phyloP scores from a whole-genome alignment of 2,329 filamentous ascomycete species.

The Alternaria sp. region DNA sequence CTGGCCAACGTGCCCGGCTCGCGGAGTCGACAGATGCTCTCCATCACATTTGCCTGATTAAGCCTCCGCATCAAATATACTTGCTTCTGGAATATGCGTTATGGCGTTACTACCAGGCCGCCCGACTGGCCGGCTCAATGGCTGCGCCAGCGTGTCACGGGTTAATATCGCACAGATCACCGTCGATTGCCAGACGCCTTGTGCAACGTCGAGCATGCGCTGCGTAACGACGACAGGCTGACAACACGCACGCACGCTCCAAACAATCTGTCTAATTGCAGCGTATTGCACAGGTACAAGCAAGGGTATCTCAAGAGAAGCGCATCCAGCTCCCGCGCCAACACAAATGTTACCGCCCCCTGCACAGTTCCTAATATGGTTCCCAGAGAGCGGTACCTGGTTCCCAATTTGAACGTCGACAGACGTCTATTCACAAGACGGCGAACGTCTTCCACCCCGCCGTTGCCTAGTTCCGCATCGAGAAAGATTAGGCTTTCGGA shows the following conservation, averaged over 20 bases:
- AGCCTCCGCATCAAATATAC: background rate
- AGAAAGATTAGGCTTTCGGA: background rate
- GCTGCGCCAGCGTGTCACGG: constrained; percentile 21
- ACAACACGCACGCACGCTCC: constrained; percentile 16
- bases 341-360: constrained; percentile 2
- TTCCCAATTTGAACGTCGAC: background rate
- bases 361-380: background rate
- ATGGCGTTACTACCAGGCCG: background rate
- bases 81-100: constrained; percentile 20
- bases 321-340: constrained; percentile 10
- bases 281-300: constrained; percentile 19
- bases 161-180: constrained; percentile 19
- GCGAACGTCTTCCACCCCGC: constrained; percentile 3
- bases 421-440: background rate
- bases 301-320: constrained; percentile 40
- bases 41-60: background rate
- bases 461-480: background rate
- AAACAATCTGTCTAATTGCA: constrained; percentile 21
- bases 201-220: constrained; percentile 33
- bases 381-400: background rate
- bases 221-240: constrained; percentile 29
- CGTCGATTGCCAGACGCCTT: constrained; percentile 13
- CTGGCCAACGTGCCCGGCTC: constrained; percentile 15
- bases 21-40: constrained; percentile 5
- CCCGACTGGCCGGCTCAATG: constrained; percentile 15